Conservation (phyloP, 2,329 filamentous ascomycete species). For the Diaporthe humulicola region DNA sequence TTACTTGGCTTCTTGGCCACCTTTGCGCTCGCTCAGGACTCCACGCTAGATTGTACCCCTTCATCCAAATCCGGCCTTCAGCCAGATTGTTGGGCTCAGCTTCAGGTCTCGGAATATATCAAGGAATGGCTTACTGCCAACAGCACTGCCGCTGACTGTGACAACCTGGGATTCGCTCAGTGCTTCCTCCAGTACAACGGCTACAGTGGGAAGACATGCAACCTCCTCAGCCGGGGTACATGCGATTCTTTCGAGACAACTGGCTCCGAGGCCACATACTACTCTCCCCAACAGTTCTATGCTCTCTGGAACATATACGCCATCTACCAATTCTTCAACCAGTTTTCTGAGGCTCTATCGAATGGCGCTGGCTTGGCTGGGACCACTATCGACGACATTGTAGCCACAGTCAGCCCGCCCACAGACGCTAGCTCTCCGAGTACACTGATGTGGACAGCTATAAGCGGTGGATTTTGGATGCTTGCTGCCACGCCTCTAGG, state of each 20-base stretch:
- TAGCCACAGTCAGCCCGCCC: slow-evolving; percentile 44
- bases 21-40: background rate
- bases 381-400: slow-evolving; percentile 45
- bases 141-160: slow-evolving; percentile 45
- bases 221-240: slow-evolving; percentile 45
- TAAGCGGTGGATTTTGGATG: slow-evolving; percentile 25
- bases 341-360: slow-evolving; percentile 46
- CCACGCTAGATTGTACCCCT: background rate
- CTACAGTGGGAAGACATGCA: slow-evolving; percentile 45
- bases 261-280: slow-evolving; percentile 39
- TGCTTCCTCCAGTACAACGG: slow-evolving; percentile 47
- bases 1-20: slow-evolving; percentile 3
- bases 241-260: slow-evolving; percentile 42
- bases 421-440: slow-evolving; percentile 32
- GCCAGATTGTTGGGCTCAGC: slow-evolving; percentile 43
- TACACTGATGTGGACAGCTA: slow-evolving; percentile 29
- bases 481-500: slow-evolving; percentile 1
- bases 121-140: slow-evolving; percentile 45
- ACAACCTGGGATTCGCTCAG: slow-evolving; percentile 45
- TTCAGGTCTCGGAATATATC: slow-evolving; percentile 45
- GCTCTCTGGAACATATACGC: slow-evolving; percentile 48
- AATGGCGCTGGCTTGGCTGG: slow-evolving; percentile 45
- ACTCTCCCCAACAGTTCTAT: slow-evolving; percentile 46
- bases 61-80: slow-evolving; percentile 40
- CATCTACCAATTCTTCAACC: slow-evolving; percentile 48